Conservation (phyloP, 2,329 filamentous ascomycete genomes). For the Colletotrichum sp. region DNA sequence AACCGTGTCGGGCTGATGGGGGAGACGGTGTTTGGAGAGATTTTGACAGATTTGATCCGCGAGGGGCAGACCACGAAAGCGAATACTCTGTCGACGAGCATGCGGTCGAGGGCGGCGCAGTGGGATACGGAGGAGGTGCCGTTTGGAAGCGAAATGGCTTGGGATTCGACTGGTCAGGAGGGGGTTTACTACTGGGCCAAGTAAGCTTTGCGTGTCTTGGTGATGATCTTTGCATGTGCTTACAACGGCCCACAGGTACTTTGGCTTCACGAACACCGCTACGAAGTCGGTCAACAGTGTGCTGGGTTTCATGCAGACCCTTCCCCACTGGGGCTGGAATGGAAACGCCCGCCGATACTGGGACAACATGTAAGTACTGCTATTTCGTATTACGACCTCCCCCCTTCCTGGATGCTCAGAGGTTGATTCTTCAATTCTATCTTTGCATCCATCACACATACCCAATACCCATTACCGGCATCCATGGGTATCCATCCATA, state of each 20-base stretch:
- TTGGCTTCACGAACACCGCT: slow-evolving; percentile 48
- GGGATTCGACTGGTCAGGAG: slow-evolving; percentile 67
- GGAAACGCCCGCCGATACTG: slow-evolving; percentile 65
- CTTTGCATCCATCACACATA: background rate
- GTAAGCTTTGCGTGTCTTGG: slow-evolving; percentile 26
- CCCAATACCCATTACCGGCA: background rate
- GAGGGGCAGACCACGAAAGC: slow-evolving; percentile 49
- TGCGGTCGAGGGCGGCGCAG: slow-evolving; percentile 50
- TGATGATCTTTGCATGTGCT: background rate
- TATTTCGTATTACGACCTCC: background rate
- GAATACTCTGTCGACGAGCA: slow-evolving; percentile 42
- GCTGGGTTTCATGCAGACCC: slow-evolving; percentile 59
- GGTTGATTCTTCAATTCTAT: background rate
- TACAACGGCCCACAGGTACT: too few species aligned
- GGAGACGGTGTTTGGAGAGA: slow-evolving; percentile 60
- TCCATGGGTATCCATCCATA: background rate
- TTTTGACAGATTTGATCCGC: slow-evolving; percentile 53
- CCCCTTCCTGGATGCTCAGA: background rate
- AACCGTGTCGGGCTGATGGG: slow-evolving; percentile 59
- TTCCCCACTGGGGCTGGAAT: slow-evolving; percentile 67
- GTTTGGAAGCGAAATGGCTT: slow-evolving; percentile 65
- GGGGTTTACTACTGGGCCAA: slow-evolving; percentile 64
- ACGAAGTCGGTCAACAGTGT: slow-evolving; percentile 58
- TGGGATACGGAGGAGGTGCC: slow-evolving; percentile 58
- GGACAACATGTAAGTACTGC: slow-evolving; percentile 54